Percentiles rank a stretch among this genome's conserved stretches.
Conservation (phyloP, 257 asterid genomes). For the Vinca minor region DNA sequence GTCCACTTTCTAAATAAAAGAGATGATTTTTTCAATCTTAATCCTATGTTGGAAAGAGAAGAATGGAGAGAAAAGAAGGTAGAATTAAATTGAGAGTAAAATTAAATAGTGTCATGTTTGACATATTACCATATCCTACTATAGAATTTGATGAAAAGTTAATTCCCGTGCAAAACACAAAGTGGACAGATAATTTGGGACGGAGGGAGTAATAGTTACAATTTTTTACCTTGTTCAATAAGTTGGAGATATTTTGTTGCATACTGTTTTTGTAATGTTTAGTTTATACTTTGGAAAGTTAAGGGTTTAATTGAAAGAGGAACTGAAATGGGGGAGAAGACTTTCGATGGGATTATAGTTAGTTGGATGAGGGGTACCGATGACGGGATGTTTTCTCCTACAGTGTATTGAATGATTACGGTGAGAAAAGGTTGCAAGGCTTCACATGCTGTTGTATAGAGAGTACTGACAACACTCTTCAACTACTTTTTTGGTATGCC, state of each 20-base stretch:
- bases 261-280: not conserved
- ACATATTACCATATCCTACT: no score
- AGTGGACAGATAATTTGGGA: no score
- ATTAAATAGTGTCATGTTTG: no score
- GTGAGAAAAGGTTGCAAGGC: constrained; percentile 86
- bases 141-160: no score
- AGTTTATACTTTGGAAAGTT: constrained; percentile 10
- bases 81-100: no score
- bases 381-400: constrained; percentile 96
- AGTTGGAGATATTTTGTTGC: not conserved
- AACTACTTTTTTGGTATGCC: constrained; percentile 92
- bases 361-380: constrained; percentile 87
- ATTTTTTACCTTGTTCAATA: not conserved
- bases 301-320: constrained; percentile 23
- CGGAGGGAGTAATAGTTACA: no score
- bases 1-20: no score
- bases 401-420: constrained; percentile 79
- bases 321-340: constrained; percentile 35
- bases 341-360: constrained; percentile 50
- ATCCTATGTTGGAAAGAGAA: not conserved
- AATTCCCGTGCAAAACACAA: no score
- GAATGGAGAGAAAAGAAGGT: no score
- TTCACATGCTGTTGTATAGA: constrained; percentile 56
- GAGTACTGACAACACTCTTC: constrained; percentile 60
- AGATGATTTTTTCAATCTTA: no score